Evolutionary conservation across 805 yeast genomes (phyloP).

Genomic region (Ogataea philodendri): DNA sequence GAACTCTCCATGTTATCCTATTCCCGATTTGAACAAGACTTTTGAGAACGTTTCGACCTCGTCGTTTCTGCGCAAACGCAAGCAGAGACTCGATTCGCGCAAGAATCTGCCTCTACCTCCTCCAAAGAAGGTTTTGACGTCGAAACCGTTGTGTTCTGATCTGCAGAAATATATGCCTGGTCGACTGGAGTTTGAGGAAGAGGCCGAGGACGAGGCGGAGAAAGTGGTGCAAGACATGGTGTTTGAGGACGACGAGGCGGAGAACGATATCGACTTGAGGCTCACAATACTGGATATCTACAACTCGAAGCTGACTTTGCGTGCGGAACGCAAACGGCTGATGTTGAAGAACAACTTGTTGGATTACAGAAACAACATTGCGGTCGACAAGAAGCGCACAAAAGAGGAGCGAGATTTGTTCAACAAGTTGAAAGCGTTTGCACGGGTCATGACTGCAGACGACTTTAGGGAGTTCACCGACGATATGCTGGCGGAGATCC

Average conservation of each 20-base stretch:
- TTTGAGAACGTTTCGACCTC: constrained; percentile 62
- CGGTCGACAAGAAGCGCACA: constrained; percentile 77
- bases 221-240: constrained; percentile 90
- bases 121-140: constrained; percentile 83
- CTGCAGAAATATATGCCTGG: constrained; percentile 99
- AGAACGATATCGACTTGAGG: constrained; percentile 86
- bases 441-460: constrained; percentile 72
- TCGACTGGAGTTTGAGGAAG: constrained; percentile 92
- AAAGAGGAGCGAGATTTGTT: constrained; percentile 87
- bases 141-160: constrained; percentile 95
- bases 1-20: constrained; percentile 71
- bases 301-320: constrained; percentile 80
- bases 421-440: constrained; percentile 74
- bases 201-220: constrained; percentile 96
- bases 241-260: constrained; percentile 89
- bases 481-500: constrained; percentile 74
- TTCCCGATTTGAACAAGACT: constrained; percentile 79
- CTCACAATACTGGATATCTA: constrained; percentile 85
- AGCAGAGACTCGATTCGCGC: constrained; percentile 68
- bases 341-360: constrained; percentile 72
- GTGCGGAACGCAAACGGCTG: constrained; percentile 89
- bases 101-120: constrained; percentile 77
- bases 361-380: constrained; percentile 80
- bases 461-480: constrained; percentile 77
- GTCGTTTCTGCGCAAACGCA: constrained; percentile 66